phyloP scores from a whole-genome alignment of 768 basidiomycete genomes.

The Cystofilobasidium capitatum region DNA sequence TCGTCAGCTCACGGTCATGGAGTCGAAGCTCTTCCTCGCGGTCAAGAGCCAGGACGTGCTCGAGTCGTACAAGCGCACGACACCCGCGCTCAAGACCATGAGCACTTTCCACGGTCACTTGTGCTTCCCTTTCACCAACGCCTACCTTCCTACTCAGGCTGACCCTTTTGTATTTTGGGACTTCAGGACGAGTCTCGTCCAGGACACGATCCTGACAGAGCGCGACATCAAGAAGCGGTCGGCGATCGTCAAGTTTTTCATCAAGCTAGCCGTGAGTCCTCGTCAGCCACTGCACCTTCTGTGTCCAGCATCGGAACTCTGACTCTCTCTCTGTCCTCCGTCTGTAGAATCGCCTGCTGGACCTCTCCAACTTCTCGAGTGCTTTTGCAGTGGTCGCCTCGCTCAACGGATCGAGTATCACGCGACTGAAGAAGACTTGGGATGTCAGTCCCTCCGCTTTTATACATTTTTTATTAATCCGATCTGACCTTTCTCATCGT shows the following conservation, averaged over 20 bases:
- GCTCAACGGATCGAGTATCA: conserved; percentile 88
- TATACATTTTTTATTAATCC: neutral
- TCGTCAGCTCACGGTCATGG: conserved; percentile 88
- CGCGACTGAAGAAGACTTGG: conserved; percentile 88
- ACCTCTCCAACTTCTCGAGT: conserved; percentile 80
- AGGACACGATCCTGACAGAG: conserved; percentile 86
- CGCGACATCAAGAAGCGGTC: conserved; percentile 77
- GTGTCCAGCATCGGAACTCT: conserved; percentile 11
- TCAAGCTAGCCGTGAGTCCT: conserved; percentile 73
- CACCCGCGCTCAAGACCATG: conserved; percentile 57
- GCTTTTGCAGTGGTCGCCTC: conserved; percentile 87
- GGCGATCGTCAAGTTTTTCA: conserved; percentile 72
- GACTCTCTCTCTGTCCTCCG: conserved; percentile 16
- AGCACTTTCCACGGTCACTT: conserved; percentile 81
- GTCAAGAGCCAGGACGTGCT: conserved; percentile 83
- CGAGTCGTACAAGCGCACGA: conserved; percentile 56
- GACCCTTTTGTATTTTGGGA: neutral
- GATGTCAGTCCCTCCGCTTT: conserved; percentile 49
- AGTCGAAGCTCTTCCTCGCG: conserved; percentile 72
- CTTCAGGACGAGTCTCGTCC: conserved; percentile 54
- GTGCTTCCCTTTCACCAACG: conserved; percentile 49
- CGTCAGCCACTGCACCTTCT: conserved; percentile 4
- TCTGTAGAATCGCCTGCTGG: conserved; percentile 60
- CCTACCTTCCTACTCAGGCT: neutral
- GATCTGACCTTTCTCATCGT: neutral